Conservation (phyloP, 331 rosid genomes). For the Malus hybrid region DNA sequence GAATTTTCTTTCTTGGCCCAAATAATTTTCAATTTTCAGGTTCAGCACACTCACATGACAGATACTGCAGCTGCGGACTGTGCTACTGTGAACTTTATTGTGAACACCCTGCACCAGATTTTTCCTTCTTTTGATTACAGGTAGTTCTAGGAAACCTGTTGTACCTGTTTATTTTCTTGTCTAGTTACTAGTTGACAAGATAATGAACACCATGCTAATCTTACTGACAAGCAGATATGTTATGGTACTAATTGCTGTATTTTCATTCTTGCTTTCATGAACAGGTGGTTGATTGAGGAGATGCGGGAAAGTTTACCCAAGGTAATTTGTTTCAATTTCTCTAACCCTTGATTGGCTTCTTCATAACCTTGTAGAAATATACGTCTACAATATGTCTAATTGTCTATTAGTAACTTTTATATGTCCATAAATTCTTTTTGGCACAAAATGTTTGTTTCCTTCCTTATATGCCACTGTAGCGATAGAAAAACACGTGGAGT, state of each 20-base stretch:
- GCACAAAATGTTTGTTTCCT: neutral
- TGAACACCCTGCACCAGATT: conserved; percentile 61
- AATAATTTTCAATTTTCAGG: conserved; percentile 46
- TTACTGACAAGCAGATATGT: neutral
- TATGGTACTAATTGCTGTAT: conserved; percentile 14
- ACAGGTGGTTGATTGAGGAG: conserved; percentile 96
- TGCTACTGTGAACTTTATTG: conserved; percentile 75
- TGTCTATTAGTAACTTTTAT: neutral
- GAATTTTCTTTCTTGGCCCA: conserved; percentile 8
- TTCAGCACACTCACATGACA: conserved; percentile 91
- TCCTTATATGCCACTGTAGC: neutral
- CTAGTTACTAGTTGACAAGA: conserved; percentile 7
- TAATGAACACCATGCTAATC: conserved; percentile 10
- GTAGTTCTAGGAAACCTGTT: conserved; percentile 27
- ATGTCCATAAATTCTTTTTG: neutral
- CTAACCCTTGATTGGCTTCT: neutral
- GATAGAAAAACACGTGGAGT: neutral
- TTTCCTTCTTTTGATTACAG: conserved; percentile 92
- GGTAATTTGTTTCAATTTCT: conserved; percentile 36
- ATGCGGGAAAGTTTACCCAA: conserved; percentile 78
- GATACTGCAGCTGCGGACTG: conserved; percentile 96
- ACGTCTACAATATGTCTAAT: no score
- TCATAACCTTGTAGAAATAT: neutral
- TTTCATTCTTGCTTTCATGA: conserved; percentile 19
- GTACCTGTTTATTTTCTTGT: conserved; percentile 2